These are phyloP conservation scores for Acrodontium crateriforme DNA, from an alignment of 2,329 filamentous ascomycete genomes.

Conservation along the genomic window DNA sequence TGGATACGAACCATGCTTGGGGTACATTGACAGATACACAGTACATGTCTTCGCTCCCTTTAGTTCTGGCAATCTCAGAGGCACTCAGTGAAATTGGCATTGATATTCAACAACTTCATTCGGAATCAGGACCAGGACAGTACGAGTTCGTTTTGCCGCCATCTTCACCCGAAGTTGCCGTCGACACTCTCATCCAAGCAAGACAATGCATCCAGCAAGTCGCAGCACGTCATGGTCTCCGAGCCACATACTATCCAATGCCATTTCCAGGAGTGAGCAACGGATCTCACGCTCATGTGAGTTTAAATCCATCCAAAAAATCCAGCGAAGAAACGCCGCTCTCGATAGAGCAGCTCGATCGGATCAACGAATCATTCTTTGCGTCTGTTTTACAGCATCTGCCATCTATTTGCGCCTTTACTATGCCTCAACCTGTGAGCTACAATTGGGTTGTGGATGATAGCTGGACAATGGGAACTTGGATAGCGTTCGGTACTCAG, in stretches of 20 bases:
- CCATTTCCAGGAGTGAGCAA: conserved; percentile 49
- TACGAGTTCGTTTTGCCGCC: conserved; percentile 63
- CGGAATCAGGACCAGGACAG: conserved; percentile 60
- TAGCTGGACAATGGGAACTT: conserved; percentile 65
- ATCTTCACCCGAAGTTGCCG: conserved; percentile 47
- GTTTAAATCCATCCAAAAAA: too few relatives aligned
- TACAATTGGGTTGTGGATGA: conserved; percentile 57
- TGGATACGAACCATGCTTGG: conserved; percentile 57
- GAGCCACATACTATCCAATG: conserved; percentile 61
- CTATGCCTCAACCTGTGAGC: conserved; percentile 49
- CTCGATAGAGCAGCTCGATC: conserved; percentile 14
- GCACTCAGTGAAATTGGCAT: conserved; percentile 49
- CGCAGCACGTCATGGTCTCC: conserved; percentile 47
- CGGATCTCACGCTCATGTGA: conserved; percentile 57
- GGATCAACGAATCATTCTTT: conserved; percentile 49
- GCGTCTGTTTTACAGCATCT: conserved; percentile 56
- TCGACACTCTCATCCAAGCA: conserved; percentile 58
- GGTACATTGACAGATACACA: conserved; percentile 50
- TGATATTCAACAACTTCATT: conserved; percentile 56
- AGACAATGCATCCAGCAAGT: conserved; percentile 54
- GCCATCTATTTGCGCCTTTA: conserved; percentile 53
- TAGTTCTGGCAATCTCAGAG: conserved; percentile 53
- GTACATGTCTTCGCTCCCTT: conserved; percentile 40
- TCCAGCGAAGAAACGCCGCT: conserved; percentile 16
- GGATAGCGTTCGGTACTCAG: conserved; percentile 68